These are phyloP conservation scores for Trichoderma polysporum DNA, from an alignment of 2,329 filamentous ascomycete genomes.

Conservation along the genomic window DNA sequence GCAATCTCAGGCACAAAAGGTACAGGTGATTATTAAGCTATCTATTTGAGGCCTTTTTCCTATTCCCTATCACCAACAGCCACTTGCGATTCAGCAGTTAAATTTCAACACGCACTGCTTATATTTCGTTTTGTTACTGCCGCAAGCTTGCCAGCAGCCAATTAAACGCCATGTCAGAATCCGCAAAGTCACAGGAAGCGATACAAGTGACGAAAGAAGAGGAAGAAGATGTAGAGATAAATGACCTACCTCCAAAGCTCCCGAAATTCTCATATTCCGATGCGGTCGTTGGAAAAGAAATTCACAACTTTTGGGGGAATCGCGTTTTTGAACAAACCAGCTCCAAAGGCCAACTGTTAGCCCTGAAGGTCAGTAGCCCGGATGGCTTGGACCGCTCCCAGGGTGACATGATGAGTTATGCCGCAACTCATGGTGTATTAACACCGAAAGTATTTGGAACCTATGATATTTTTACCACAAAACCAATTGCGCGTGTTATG, in stretches of 20 bases:
- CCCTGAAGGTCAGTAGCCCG: not conserved
- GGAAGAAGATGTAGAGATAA: not conserved
- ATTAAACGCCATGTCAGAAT: not conserved
- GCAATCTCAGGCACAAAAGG: no score
- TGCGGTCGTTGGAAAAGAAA: not conserved
- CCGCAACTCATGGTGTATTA: not conserved
- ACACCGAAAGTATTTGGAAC: slow-evolving; percentile 1
- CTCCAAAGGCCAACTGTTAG: slow-evolving; percentile 3
- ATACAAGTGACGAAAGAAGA: not conserved
- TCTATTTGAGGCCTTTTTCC: not conserved
- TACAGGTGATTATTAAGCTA: not conserved
- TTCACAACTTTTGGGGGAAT: slow-evolving; percentile 3
- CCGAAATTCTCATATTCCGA: not conserved
- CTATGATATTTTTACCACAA: slow-evolving; percentile 1
- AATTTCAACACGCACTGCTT: not conserved
- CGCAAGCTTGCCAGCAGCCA: not conserved
- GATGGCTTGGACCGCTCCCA: not conserved
- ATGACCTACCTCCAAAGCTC: not conserved
- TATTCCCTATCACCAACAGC: not conserved
- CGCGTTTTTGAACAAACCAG: slow-evolving; percentile 14
- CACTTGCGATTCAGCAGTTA: not conserved
- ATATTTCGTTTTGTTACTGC: not conserved
- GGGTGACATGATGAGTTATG: not conserved
- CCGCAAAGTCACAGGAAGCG: not conserved
- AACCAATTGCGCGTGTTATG: slow-evolving; percentile 13